Evolutionary conservation across 177 flowering plant species (phyloP), one percentile per base, ranked within the genome.

Genomic region (Viscum album): DNA sequence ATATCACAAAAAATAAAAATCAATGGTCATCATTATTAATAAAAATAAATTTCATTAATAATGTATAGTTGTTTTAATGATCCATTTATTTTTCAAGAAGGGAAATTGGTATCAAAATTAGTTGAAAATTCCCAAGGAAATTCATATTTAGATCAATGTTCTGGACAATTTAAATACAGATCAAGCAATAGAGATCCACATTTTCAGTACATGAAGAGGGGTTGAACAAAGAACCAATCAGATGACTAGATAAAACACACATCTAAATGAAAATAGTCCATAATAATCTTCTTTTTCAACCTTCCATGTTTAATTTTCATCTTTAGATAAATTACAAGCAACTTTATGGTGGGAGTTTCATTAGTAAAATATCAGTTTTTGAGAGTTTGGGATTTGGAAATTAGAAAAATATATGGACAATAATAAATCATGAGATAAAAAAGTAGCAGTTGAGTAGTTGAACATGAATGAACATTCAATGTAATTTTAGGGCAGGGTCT

Each of bases 221-320:
- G 31, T 52, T 32, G 71, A 35, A 17, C n/a, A 28, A 19, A 31
- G 5, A 41, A 26, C 39, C 29, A 31, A 36, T 1, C 58, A 35
- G 19, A 31, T 19, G 5, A 29, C 12, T 54, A 32, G 24, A 32
- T 23, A 74, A 50, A 66, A 62, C 34, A 85, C 79, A 92, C 99
- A 78, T 96, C 98, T 81, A 92, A 84, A 71, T 93, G 93, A 70
- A 92, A 86, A 79, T 98, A 96, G 56, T 98, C 99, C 99, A 98
- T 92, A 68, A 96, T 78, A 74, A 98, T 96, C 61, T 92, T 89
- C 76, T 96, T 96, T 77, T 81, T 92, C 74, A 96, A 73, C 39
- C 86, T 79, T 71, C 70, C 77, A 71, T 96, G 99, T 61, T 96
- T 92, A 70, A 96, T 85, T 1, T 90, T 89, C 62, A 96, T 83